Evolutionary conservation across 1,284 basidiomycete species (phyloP), one percentile per base, ranked within the genome.

Genomic region (Macrocybe sp.): DNA sequence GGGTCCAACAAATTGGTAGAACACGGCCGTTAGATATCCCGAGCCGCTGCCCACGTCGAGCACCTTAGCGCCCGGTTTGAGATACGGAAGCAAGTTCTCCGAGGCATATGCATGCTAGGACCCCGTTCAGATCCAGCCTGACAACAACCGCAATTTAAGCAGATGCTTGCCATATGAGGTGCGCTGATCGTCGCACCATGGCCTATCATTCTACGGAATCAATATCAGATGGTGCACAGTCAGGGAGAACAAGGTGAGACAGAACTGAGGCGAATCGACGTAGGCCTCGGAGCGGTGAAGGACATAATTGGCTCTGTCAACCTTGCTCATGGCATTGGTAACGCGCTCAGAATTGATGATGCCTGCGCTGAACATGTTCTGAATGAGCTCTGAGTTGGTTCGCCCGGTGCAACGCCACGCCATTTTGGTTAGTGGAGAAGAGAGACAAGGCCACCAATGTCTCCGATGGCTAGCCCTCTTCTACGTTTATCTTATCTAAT

Each of bases 151-250:
- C 49, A 62, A 38, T 37, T 50, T 2, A n/a, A 31, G 12, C 44
- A n/a, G 10, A 6, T 42, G 49, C 54, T 30, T 41, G 85, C 87
- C 90, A 93, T 95, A 63, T 95, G 92, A 2, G 92, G 92, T 0
- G 92, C 93, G 41, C 85, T 89, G 52, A 95, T 94, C 0, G 92
- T 96, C 14, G 92, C 92, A 8, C 80, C 83, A 55, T 85, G 75
- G 2, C 86, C 86, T 46, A 92, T 94, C 7, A 74, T 57, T 62
- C 87, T 91, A 14, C 32, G 12, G 11, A 12, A 12, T 10, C 7
- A 22, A 37, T 9, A 8, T 7, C 28, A 38, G 16, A 43, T 22
- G 16, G 34, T 9, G 35, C 37, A 16, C 45, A 43, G 32, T 29
- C 12, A 37, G 29, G 40, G 29, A 37, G 36, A 33, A 28, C 36